Evolutionary conservation across 768 basidiomycete species (phyloP).

Genomic region (Rickenella mellea): DNA sequence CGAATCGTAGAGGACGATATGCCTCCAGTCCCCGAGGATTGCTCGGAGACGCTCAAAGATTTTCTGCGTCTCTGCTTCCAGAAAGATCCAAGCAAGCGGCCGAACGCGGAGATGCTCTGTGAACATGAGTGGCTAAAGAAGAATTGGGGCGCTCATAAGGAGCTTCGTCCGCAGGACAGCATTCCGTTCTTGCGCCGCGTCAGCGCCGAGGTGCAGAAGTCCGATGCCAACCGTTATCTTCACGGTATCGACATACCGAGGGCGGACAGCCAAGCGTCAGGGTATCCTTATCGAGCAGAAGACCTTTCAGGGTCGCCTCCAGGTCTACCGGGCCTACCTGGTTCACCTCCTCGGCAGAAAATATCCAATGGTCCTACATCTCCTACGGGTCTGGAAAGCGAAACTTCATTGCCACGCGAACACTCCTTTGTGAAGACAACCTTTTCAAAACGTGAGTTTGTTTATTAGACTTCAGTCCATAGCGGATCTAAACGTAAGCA

Average conservation of each 20-base stretch:
- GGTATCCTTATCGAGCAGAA: neutral
- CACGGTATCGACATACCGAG: slow-evolving; percentile 35
- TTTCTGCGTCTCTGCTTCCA: slow-evolving; percentile 85
- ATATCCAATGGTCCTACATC: slow-evolving; percentile 20
- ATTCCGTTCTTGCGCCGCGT: slow-evolving; percentile 92
- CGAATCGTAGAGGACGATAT: slow-evolving; percentile 89
- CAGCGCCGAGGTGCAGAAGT: slow-evolving; percentile 75
- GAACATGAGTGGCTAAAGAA: slow-evolving; percentile 87
- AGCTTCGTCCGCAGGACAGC: slow-evolving; percentile 86
- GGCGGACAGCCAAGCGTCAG: slow-evolving; percentile 26
- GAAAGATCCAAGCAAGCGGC: slow-evolving; percentile 79
- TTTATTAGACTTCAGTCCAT: neutral
- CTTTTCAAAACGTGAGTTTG: slow-evolving; percentile 77
- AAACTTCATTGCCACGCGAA: slow-evolving; percentile 49
- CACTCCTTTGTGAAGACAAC: slow-evolving; percentile 89
- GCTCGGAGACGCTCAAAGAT: slow-evolving; percentile 65
- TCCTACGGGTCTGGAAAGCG: slow-evolving; percentile 26
- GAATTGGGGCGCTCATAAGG: slow-evolving; percentile 72
- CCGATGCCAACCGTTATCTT: slow-evolving; percentile 49
- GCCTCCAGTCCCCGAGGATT: slow-evolving; percentile 77
- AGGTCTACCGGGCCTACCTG: neutral
- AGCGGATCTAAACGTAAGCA: slow-evolving; percentile 1
- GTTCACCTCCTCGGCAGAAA: slow-evolving; percentile 6
- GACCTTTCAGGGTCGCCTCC: neutral
- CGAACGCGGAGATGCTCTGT: slow-evolving; percentile 75